Conservation (phyloP, 345 rosid genomes). For the Populus euphratica region DNA sequence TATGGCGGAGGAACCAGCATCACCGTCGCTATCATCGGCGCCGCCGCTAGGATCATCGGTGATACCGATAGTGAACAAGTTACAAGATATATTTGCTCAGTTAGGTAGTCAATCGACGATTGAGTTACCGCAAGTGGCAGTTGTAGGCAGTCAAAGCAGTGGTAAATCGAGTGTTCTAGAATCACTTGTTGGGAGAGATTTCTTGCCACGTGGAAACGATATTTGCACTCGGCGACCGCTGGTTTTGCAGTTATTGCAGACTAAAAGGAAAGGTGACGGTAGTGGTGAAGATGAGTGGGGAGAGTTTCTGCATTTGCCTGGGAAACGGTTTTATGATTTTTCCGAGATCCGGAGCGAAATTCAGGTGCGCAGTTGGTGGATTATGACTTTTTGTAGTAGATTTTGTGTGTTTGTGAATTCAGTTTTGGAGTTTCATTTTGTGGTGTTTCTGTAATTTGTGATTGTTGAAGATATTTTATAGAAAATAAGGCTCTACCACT, state of each 20-base stretch:
- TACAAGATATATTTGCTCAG: constrained; percentile 94
- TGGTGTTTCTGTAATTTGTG: background rate
- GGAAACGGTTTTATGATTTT: constrained; percentile 75
- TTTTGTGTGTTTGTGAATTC: background rate
- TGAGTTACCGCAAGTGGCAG: constrained; percentile 97
- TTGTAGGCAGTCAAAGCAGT: constrained; percentile 97
- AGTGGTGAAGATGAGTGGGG: constrained; percentile 92
- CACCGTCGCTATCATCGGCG: constrained; percentile 15
- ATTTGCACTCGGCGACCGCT: constrained; percentile 98
- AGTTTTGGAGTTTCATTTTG: background rate
- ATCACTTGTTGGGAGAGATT: constrained; percentile 94
- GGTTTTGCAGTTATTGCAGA: constrained; percentile 89
- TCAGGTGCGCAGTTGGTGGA: constrained; percentile 42
- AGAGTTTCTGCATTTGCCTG: constrained; percentile 87
- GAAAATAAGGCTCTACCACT: background rate
- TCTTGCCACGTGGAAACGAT: constrained; percentile 85
- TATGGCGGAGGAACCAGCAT: constrained; percentile 31
- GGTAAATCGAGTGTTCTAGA: constrained; percentile 98
- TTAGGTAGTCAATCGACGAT: constrained; percentile 86
- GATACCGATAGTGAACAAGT: constrained; percentile 89
- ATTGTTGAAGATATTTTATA: background rate
- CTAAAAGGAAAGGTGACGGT: constrained; percentile 53
- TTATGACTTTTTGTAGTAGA: background rate
- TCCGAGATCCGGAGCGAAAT: constrained; percentile 91
- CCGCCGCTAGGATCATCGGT: constrained; percentile 70